phyloP scores from a whole-genome alignment of 495 filamentous ascomycete species.

The Penicillium taxi region DNA sequence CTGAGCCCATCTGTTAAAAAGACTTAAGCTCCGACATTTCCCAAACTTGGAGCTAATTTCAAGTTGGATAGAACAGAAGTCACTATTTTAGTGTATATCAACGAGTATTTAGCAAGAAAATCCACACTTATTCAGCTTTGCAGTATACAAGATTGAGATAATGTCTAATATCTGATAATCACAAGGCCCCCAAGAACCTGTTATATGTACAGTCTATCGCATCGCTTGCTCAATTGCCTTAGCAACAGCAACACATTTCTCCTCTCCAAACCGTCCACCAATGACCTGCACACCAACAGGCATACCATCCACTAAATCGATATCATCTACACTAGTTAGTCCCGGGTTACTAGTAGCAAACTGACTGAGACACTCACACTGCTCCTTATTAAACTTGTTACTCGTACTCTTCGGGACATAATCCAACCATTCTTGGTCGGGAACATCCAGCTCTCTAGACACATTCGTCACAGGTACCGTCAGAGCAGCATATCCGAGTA shows the following conservation, averaged over 20 bases:
- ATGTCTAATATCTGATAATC: too few relatives aligned
- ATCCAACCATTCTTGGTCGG: conserved; percentile 24
- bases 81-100: too few relatives aligned
- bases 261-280: conserved; percentile 40
- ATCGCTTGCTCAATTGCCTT: conserved; percentile 28
- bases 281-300: conserved; percentile 51
- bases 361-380: conserved; percentile 27
- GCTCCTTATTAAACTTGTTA: conserved; percentile 37
- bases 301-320: conserved; percentile 41
- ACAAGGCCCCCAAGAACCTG: too few relatives aligned
- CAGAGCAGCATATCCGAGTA: conserved; percentile 56
- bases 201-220: too few relatives aligned
- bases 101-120: too few relatives aligned
- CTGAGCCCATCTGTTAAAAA: too few relatives aligned
- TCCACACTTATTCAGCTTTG: too few relatives aligned
- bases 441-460: conserved; percentile 22
- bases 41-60: too few relatives aligned
- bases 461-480: conserved; percentile 44
- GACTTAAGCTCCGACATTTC: too few relatives aligned
- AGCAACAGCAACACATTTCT: conserved; percentile 40
- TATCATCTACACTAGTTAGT: conserved; percentile 26
- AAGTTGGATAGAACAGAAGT: too few relatives aligned
- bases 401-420: conserved; percentile 33
- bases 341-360: neutral
- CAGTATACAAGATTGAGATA: too few relatives aligned